Evolutionary conservation across 345 rosid species (phyloP), one percentile per base, ranked within the genome.

Genomic region (Bruguiera sexangula): DNA sequence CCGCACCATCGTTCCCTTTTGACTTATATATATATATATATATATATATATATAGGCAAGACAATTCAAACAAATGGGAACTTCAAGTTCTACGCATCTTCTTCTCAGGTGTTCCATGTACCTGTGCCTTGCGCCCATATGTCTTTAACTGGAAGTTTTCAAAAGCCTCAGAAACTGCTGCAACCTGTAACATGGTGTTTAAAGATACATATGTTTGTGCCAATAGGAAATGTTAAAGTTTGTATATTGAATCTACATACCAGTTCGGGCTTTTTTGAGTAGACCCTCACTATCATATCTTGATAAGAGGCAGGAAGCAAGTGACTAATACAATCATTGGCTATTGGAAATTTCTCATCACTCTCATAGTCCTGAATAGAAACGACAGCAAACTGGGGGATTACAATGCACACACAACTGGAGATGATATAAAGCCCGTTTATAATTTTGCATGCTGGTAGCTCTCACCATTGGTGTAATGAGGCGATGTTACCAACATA

Each of bases 221-320:
- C 7, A 63, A 53, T 22, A 32, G 21, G 31, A 20, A 60, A 60
- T 21, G 6, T 7, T 22, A 52, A 0, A 36, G 7, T 43, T 43
- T 13, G 56, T 21, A 27, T 4, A 13, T 54, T 8, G 51, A 37
- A 50, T 57, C 52, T 56, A 78, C 92, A 22, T 1, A 93, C 98
- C 96, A 94, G 73, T 73, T 91, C 97, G 19, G 95, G 96, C 62
- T 85, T 89, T 67, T 87, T 94, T 48, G 96, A 79, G 69, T 94
- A 94, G 37, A 94, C 98, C 71, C 97, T 86, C 76, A 91, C 96
- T 24, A 94, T 89, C 97, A 82, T 91, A 76, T 94, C 97, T 79
- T 94, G 96, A 75, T 80, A 94, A 69, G 81, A 82, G 22, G 87
- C 73, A 43, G 98, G 97, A 58, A 94, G 83, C 87, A 94, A 82